A percentile compares a stretch with the other conserved stretches of the same genome.
phyloP scores from a whole-genome alignment of 192 early-diverging fungal genomes.

The Dissophora globulifera region DNA sequence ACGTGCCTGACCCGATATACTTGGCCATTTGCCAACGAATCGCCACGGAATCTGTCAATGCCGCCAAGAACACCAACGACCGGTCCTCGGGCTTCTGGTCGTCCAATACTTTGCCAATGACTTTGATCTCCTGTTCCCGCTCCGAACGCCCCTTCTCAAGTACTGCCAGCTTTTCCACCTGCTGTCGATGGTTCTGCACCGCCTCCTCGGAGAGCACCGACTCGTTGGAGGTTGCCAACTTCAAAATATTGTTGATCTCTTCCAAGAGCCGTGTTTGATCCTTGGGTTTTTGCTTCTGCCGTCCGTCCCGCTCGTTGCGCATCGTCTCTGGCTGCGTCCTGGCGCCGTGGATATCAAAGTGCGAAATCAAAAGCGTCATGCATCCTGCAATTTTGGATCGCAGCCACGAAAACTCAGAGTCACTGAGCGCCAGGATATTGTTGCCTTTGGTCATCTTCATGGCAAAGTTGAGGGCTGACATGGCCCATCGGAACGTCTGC shows the following conservation, averaged over 20 bases:
- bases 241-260: conserved; percentile 45
- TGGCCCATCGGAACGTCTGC: conserved; percentile 85
- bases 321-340: conserved; percentile 56
- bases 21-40: conserved; percentile 88
- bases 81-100: conserved; percentile 80
- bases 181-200: conserved; percentile 11
- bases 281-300: conserved; percentile 27
- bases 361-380: conserved; percentile 82
- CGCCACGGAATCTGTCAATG: conserved; percentile 80
- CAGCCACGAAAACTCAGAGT: conserved; percentile 76
- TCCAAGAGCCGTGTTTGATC: conserved; percentile 33
- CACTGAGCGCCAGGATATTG: conserved; percentile 73
- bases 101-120: conserved; percentile 85
- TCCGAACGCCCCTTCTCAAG: conserved; percentile 63
- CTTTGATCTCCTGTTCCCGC: conserved; percentile 60
- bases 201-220: conserved; percentile 54
- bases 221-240: conserved; percentile 33
- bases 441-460: conserved; percentile 80
- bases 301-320: conserved; percentile 39
- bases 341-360: conserved; percentile 83
- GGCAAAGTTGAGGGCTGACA: conserved; percentile 85
- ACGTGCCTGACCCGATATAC: conserved; percentile 87
- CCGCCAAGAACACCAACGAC: conserved; percentile 80
- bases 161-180: conserved; percentile 53
- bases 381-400: conserved; percentile 80